Evolutionary conservation across 2,329 filamentous ascomycete genomes (phyloP), one percentile per base, ranked within the genome.

Genomic region (Orbilia javanica): DNA sequence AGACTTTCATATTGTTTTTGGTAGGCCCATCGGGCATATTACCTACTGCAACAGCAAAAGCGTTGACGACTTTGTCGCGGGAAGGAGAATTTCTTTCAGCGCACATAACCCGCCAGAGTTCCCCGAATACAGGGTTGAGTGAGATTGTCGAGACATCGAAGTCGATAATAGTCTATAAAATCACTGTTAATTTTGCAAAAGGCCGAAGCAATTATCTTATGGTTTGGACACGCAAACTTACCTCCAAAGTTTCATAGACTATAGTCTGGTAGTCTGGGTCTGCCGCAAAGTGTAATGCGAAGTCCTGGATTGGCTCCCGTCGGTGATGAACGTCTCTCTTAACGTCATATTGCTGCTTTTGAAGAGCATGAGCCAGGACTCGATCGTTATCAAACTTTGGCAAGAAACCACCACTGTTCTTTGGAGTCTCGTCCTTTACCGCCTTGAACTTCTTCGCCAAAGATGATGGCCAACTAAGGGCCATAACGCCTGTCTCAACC

Each of bases 91-190:
- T 76, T 2, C 86, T 83, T 80, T 88, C 86, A 53, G 84, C 86
- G 81, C 86, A 88, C 3, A 88, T 84, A 0, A 85, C 74, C 5
- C 86, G 83, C 86, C 87, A 88, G 1, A 88, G 83, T 5, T 82
- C 83, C 3, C 86, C 86, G 62, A 88, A 88, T 0, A 88, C 84
- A 0, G 87, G 86, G 69, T 88, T 88, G 7, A 87, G 80, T 0
- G 87, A 82, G 29, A 88, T 84, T 0, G 84, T 83, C 0, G 83
- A 80, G 1, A 87, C 84, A 64, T 88, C 85, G 5, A 83, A 80
- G 4, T 83, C 79, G 29, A 88, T 87, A 42, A 88, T 86, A 4
- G 83, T 83, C 13, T 80, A 80, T 8, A 25, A 31, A 15, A 25
- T n/a, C 13, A 29, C 42, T 53, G 42, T 67, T 31, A 70, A 39